Percentiles rank a stretch among this genome's conserved stretches.
Conservation (phyloP, 192 early-diverging fungal genomes). For the Coemansia sp. region DNA sequence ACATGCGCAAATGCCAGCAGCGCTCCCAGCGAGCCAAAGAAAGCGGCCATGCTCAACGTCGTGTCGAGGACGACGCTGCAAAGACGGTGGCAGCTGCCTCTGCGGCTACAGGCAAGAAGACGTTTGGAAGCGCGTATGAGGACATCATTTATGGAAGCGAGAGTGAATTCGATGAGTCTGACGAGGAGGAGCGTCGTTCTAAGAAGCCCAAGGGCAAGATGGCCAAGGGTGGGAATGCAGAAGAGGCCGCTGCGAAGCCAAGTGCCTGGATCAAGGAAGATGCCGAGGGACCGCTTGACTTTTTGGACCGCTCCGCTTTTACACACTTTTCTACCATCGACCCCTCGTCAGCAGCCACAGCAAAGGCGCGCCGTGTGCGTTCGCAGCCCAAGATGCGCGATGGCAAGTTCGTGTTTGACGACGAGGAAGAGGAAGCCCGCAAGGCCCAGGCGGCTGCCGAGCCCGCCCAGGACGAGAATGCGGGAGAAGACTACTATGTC, state of each 20-base stretch:
- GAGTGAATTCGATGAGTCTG: slow-evolving; percentile 81
- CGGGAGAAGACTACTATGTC: slow-evolving; percentile 80
- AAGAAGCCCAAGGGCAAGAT: slow-evolving; percentile 35
- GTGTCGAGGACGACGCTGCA: slow-evolving; percentile 40
- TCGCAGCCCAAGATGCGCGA: slow-evolving; percentile 63
- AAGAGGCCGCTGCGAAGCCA: background rate
- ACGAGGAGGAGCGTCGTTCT: slow-evolving; percentile 59
- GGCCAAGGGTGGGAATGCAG: slow-evolving; percentile 32
- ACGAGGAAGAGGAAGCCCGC: slow-evolving; percentile 55
- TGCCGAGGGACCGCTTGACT: slow-evolving; percentile 76
- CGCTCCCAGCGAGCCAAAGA: slow-evolving; percentile 68
- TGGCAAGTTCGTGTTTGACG: slow-evolving; percentile 82
- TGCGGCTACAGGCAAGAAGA: slow-evolving; percentile 53
- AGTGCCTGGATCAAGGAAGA: slow-evolving; percentile 69
- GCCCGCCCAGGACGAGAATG: slow-evolving; percentile 46
- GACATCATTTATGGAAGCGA: slow-evolving; percentile 91
- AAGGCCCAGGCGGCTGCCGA: slow-evolving; percentile 33
- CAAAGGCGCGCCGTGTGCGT: slow-evolving; percentile 36
- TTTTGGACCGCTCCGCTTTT: slow-evolving; percentile 82
- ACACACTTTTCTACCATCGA: slow-evolving; percentile 58
- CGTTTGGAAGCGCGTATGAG: slow-evolving; percentile 75
- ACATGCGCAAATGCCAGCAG: slow-evolving; percentile 90
- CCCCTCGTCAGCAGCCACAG: slow-evolving; percentile 38
- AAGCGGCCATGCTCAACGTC: slow-evolving; percentile 21
- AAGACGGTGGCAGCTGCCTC: slow-evolving; percentile 44